These are phyloP conservation scores for Scleromitrula shiraiana DNA, from an alignment of 2,329 filamentous ascomycete species.

Conservation along the genomic window DNA sequence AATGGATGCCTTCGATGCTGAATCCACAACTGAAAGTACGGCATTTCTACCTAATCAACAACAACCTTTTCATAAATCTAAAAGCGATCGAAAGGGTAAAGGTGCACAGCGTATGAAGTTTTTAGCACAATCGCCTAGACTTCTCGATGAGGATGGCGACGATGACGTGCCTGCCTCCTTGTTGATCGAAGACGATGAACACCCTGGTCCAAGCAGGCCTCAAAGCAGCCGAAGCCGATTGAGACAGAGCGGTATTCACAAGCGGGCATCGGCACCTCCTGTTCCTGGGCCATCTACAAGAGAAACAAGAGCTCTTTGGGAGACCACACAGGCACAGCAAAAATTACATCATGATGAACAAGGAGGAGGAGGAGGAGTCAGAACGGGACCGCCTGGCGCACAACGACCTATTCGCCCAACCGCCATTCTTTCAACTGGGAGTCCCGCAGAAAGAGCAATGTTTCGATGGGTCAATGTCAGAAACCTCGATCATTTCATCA, in stretches of 20 bases:
- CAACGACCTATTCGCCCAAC: slow-evolving; percentile 39
- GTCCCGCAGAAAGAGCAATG: slow-evolving; percentile 59
- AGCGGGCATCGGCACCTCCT: slow-evolving; percentile 22
- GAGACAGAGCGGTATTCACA: slow-evolving; percentile 13
- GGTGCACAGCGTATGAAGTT: slow-evolving; percentile 16
- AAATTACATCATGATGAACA: slow-evolving; percentile 36
- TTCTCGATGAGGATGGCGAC: slow-evolving; percentile 29
- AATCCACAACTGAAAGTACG: slow-evolving; percentile 28
- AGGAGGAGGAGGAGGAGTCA: too few species aligned
- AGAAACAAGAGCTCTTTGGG: slow-evolving; percentile 45
- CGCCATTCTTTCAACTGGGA: slow-evolving; percentile 39
- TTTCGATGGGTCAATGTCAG: slow-evolving; percentile 67
- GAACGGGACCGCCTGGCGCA: neutral
- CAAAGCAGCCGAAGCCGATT: slow-evolving; percentile 20
- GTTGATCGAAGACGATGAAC: slow-evolving; percentile 47
- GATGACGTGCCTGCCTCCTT: slow-evolving; percentile 57
- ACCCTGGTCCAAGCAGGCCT: slow-evolving; percentile 20
- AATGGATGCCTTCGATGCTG: slow-evolving; percentile 26
- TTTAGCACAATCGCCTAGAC: slow-evolving; percentile 27
- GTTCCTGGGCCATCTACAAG: slow-evolving; percentile 38
- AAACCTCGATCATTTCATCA: slow-evolving; percentile 62
- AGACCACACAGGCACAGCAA: slow-evolving; percentile 44
- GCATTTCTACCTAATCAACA: slow-evolving; percentile 23
- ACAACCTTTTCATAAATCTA: neutral
- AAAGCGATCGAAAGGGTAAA: slow-evolving; percentile 1